Conservation (phyloP, 495 filamentous ascomycete species). For the Hyaloscypha bicolor region DNA sequence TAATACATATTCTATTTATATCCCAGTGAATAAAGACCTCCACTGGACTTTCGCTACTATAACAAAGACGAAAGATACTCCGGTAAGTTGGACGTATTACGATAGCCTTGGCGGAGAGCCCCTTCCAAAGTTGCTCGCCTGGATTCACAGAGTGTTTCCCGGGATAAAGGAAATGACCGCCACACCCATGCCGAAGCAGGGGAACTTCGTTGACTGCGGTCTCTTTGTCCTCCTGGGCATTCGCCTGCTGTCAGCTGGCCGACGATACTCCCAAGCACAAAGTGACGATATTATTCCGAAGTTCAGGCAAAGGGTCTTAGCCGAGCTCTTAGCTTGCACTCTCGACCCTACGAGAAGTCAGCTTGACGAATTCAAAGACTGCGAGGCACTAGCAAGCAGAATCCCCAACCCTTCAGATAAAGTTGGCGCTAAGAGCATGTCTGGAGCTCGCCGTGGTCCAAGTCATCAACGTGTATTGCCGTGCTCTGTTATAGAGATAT, state of each 20-base stretch:
- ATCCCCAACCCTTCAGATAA: background rate
- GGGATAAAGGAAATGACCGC: background rate
- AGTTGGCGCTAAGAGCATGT: no score
- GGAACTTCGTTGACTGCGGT: slow-evolving; percentile 4
- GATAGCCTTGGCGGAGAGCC: slow-evolving; percentile 3
- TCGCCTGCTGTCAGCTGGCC: slow-evolving; percentile 1
- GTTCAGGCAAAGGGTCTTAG: slow-evolving; percentile 19
- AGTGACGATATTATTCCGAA: background rate
- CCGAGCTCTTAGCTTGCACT: slow-evolving; percentile 13
- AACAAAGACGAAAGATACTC: background rate
- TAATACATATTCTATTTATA: slow-evolving; percentile 16
- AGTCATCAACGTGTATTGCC: no score
- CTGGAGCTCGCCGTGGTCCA: no score
- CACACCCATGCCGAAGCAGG: slow-evolving; percentile 1
- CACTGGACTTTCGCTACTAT: slow-evolving; percentile 12
- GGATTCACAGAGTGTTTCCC: slow-evolving; percentile 1
- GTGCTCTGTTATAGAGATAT: no score
- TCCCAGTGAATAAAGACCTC: background rate
- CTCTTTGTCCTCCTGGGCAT: slow-evolving; percentile 16
- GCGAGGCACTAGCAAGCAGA: background rate
- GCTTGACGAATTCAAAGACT: background rate
- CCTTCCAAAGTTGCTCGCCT: background rate
- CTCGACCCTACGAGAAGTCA: slow-evolving; percentile 11
- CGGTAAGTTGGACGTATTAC: slow-evolving; percentile 4
- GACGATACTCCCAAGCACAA: background rate